Base-by-base conservation (phyloP, 768 basidiomycete genomes). In the Lactarius hatsudake region DNA sequence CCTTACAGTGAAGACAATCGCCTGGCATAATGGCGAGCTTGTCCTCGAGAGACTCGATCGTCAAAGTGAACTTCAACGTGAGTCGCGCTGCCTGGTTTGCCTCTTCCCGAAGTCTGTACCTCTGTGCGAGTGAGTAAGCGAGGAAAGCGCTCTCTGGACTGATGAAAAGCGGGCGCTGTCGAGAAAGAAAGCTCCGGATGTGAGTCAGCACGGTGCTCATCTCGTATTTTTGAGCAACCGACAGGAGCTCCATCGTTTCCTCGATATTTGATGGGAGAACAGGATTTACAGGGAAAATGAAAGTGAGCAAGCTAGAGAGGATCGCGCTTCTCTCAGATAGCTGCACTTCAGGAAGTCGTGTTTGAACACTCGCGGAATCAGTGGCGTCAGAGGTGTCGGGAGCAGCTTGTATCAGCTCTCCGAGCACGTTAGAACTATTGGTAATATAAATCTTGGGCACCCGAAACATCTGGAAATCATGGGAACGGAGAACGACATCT, bases 401-500 rank as follows among this genome's bases (percentile, higher is more conserved):
- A 10, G 51, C 51, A 8, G 26, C 51, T 26, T 23, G n/a, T 26
- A 53, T n/a, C 26, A 53, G 23, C 8, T 53, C 23, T n/a, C n/a
- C 3, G 51, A 53, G 51, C n/a, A 53, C 51, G 20, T n/a, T 10
- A 13, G 51, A 53, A 53, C 51, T 53, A 9, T 53, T 53, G 23
- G n/a, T 26, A 53, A 53, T 53, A 26, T 53, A 53, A 26, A 53
- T 13, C 51, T 53, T 53, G 20, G 13, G n/a, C 2, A 53, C 51
- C n/a, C 23, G 51, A 53, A 53, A n/a, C 26, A 8, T 26, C 20
- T 26, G n/a, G 26, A 9, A 53, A n/a, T 53, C 51, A n/a, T 13
- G n/a, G 36, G 63, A 57, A 20, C 63, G 63, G n/a, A 64, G 28
- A 30, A 64, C 28, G 56, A 64, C 20, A 23, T 64, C 63, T n/a